A percentile compares a stretch with the other conserved stretches of the same genome.
phyloP scores from a whole-genome alignment of 441 rosid species.

The Aquilaria agallochum region DNA sequence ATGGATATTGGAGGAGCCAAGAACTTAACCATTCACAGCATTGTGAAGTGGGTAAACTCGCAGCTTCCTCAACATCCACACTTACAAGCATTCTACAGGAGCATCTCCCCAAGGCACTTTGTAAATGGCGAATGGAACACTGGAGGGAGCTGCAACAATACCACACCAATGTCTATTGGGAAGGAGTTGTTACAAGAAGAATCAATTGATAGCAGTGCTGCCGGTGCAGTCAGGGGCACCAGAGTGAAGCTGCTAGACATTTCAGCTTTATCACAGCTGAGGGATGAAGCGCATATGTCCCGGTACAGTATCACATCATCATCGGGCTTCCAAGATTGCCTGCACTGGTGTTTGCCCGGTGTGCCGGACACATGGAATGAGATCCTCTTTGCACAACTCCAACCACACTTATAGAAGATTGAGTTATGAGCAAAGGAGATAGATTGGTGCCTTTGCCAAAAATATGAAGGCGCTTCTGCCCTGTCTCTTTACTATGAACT shows the following conservation, averaged over 20 bases:
- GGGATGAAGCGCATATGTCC: slow-evolving; percentile 97
- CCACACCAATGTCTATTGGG: slow-evolving; percentile 76
- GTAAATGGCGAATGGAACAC: slow-evolving; percentile 94
- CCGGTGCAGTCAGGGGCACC: slow-evolving; percentile 65
- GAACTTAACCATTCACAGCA: slow-evolving; percentile 82
- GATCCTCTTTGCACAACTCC: slow-evolving; percentile 68
- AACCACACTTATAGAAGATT: slow-evolving; percentile 2
- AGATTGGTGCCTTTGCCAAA: too few relatives aligned
- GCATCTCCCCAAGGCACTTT: slow-evolving; percentile 92
- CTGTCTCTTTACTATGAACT: too few relatives aligned
- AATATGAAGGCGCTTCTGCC: too few relatives aligned
- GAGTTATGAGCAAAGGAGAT: too few relatives aligned
- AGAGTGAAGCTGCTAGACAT: slow-evolving; percentile 73
- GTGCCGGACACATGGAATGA: slow-evolving; percentile 97
- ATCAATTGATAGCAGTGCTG: slow-evolving; percentile 60
- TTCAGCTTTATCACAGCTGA: slow-evolving; percentile 67
- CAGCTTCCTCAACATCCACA: slow-evolving; percentile 60
- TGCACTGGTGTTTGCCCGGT: slow-evolving; percentile 97
- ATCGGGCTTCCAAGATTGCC: slow-evolving; percentile 67
- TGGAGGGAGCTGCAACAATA: slow-evolving; percentile 91
- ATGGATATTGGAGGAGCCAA: slow-evolving; percentile 69
- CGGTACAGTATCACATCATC: slow-evolving; percentile 59
- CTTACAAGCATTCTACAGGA: slow-evolving; percentile 73
- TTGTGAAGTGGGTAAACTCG: slow-evolving; percentile 66
- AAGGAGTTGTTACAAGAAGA: slow-evolving; percentile 74